A percentile compares a stretch with the other conserved stretches of the same genome.
phyloP scores from a whole-genome alignment of 371 early-diverging fungal genomes.

The Phascolomyces articulosus region DNA sequence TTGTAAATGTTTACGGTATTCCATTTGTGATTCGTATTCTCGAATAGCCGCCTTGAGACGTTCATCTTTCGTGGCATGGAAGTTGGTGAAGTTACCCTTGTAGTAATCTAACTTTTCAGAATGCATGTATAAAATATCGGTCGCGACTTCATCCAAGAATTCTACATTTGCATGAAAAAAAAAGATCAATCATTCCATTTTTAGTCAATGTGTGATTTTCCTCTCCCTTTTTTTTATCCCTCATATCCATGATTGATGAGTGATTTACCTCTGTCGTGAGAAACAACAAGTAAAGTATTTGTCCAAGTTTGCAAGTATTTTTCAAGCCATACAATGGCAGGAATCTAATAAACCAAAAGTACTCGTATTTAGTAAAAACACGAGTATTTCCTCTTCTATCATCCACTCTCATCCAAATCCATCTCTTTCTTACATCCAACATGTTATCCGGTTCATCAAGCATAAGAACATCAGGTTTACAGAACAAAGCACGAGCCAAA shows the following conservation, averaged over 20 bases:
- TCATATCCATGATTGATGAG: too few relatives aligned
- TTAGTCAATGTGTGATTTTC: not conserved
- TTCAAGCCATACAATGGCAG: conserved; percentile 98
- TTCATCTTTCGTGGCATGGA: conserved; percentile 89
- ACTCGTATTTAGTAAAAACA: too few relatives aligned
- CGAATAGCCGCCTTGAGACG: conserved; percentile 85
- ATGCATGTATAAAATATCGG: conserved; percentile 96
- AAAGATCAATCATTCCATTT: not conserved
- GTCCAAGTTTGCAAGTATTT: conserved; percentile 90
- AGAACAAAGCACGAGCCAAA: conserved; percentile 95
- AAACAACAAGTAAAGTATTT: conserved; percentile 93
- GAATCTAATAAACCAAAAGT: conserved; percentile 50
- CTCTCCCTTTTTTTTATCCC: not conserved
- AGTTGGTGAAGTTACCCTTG: conserved; percentile 93
- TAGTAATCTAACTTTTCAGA: conserved; percentile 91
- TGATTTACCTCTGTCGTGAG: conserved; percentile 91
- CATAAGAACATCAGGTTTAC: conserved; percentile 94
- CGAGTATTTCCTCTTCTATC: not conserved
- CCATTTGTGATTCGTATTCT: conserved; percentile 95
- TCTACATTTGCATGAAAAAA: conserved; percentile 58
- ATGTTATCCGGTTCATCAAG: conserved; percentile 99
- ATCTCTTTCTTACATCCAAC: conserved; percentile 65
- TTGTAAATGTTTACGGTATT: conserved; percentile 92
- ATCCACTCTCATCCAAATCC: too few relatives aligned
- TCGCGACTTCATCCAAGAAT: conserved; percentile 96